Percentiles rank a stretch among this genome's conserved stretches.
phyloP scores from a whole-genome alignment of 106 monocot genomes.

The Dendrobium catenatum region DNA sequence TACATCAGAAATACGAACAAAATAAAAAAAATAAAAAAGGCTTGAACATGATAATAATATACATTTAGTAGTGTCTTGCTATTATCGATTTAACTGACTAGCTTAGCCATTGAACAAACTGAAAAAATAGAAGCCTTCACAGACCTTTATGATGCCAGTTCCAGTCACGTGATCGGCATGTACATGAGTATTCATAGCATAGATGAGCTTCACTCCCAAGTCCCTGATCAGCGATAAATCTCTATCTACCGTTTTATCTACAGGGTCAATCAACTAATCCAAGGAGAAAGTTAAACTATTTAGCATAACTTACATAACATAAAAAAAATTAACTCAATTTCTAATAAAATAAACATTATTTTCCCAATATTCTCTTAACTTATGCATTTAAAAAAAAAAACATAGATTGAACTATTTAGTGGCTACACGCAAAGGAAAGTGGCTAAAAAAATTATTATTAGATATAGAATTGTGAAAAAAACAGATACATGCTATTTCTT shows the following conservation, averaged over 20 bases:
- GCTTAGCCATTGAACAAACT: not conserved
- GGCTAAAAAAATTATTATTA: too few relatives aligned
- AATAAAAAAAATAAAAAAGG: not conserved
- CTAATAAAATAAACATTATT: not conserved
- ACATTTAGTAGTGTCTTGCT: not conserved
- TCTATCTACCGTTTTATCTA: conserved; percentile 78
- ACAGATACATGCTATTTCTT: too few relatives aligned
- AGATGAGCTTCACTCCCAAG: conserved; percentile 81
- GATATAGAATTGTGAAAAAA: too few relatives aligned
- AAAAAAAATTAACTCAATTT: not conserved
- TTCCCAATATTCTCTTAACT: too few relatives aligned
- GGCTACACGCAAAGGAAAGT: too few relatives aligned
- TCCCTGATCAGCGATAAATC: conserved; percentile 78
- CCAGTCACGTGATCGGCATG: conserved; percentile 98
- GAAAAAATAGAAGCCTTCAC: not conserved
- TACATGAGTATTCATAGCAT: conserved; percentile 92
- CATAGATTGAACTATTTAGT: too few relatives aligned
- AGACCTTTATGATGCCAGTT: conserved; percentile 86
- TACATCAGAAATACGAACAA: not conserved
- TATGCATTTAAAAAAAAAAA: too few relatives aligned
- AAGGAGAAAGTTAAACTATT: not conserved
- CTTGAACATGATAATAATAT: not conserved
- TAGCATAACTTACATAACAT: not conserved
- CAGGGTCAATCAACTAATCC: conserved; percentile 76
- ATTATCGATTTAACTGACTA: not conserved